Percentiles rank a stretch among this genome's conserved stretches.
phyloP scores from a whole-genome alignment of 1,284 basidiomycete species.

The Rhodotorula glutinis region DNA sequence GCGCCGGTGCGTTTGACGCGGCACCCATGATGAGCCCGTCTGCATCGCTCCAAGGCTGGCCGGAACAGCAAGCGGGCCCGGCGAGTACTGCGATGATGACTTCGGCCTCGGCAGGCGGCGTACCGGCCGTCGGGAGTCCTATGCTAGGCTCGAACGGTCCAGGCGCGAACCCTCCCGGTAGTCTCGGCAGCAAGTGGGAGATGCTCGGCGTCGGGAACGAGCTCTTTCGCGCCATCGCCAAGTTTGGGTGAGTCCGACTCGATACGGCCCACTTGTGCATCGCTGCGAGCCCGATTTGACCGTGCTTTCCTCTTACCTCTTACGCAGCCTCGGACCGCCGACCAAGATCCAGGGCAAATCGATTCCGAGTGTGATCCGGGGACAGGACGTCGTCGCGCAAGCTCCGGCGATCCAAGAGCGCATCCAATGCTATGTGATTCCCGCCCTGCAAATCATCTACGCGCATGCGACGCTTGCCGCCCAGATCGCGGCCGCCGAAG shows the following conservation, averaged over 20 bases:
- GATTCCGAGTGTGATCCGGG: slow-evolving; percentile 86
- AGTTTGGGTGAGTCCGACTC: slow-evolving; percentile 84
- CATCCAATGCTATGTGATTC: slow-evolving; percentile 88
- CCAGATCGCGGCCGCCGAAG: slow-evolving; percentile 18
- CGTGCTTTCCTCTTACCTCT: slow-evolving; percentile 4
- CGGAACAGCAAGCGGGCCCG: background rate
- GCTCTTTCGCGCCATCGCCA: slow-evolving; percentile 78
- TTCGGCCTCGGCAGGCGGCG: background rate
- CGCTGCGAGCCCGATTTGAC: too few relatives aligned
- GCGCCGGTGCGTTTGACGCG: background rate
- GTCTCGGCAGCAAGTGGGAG: slow-evolving; percentile 95
- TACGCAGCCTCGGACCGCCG: slow-evolving; percentile 79
- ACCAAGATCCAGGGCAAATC: slow-evolving; percentile 98
- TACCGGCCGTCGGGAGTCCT: background rate
- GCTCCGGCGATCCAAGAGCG: slow-evolving; percentile 97
- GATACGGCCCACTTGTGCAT: too few relatives aligned
- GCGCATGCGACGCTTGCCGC: slow-evolving; percentile 15
- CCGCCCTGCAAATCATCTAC: slow-evolving; percentile 59
- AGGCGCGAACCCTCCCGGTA: slow-evolving; percentile 55
- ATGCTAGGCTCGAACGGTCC: slow-evolving; percentile 8
- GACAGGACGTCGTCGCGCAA: slow-evolving; percentile 95
- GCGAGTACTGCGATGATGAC: background rate
- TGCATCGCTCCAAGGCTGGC: background rate
- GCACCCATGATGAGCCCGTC: slow-evolving; percentile 1
- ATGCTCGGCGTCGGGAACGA: slow-evolving; percentile 82